phyloP scores from a whole-genome alignment of 1,139 yeast genomes.

The Blastobotrys ciferrii region DNA sequence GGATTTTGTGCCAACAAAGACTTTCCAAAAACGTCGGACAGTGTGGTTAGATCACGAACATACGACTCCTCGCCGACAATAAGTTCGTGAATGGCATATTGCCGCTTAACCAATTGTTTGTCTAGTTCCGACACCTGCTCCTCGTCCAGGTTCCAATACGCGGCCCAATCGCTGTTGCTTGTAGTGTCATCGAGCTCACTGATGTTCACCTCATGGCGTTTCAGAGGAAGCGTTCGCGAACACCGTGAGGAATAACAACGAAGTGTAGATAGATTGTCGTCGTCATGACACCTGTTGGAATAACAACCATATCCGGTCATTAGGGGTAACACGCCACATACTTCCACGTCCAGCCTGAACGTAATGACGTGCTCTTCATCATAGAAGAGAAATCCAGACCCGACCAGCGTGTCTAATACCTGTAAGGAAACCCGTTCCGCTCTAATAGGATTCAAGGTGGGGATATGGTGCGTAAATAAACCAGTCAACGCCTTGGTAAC shows the following conservation, averaged over 20 bases:
- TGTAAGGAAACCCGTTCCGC: slow-evolving; percentile 57
- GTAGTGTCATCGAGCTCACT: slow-evolving; percentile 11
- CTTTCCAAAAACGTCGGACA: slow-evolving; percentile 56
- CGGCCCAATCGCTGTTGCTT: slow-evolving; percentile 58
- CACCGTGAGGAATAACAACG: slow-evolving; percentile 36
- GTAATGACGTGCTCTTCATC: slow-evolving; percentile 25
- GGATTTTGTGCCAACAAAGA: slow-evolving; percentile 42
- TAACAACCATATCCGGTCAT: slow-evolving; percentile 41
- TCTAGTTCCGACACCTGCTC: slow-evolving; percentile 56
- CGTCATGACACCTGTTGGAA: slow-evolving; percentile 37
- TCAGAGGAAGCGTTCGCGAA: slow-evolving; percentile 31
- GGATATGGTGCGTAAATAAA: slow-evolving; percentile 50
- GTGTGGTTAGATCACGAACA: slow-evolving; percentile 64
- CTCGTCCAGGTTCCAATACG: slow-evolving; percentile 66
- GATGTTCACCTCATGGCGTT: slow-evolving; percentile 21
- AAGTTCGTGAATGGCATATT: slow-evolving; percentile 74
- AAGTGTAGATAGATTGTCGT: slow-evolving; percentile 25
- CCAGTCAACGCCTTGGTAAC: slow-evolving; percentile 45
- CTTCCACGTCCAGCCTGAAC: slow-evolving; percentile 26
- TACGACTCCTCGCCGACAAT: slow-evolving; percentile 75
- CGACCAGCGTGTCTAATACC: slow-evolving; percentile 48
- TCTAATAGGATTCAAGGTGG: slow-evolving; percentile 53
- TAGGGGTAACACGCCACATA: slow-evolving; percentile 47
- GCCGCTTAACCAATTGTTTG: slow-evolving; percentile 58
- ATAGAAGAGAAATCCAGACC: slow-evolving; percentile 46